Evolutionary conservation across 129 eudicot genomes (phyloP), one percentile per base, ranked within the genome.

Genomic region (Flaveria brownii): DNA sequence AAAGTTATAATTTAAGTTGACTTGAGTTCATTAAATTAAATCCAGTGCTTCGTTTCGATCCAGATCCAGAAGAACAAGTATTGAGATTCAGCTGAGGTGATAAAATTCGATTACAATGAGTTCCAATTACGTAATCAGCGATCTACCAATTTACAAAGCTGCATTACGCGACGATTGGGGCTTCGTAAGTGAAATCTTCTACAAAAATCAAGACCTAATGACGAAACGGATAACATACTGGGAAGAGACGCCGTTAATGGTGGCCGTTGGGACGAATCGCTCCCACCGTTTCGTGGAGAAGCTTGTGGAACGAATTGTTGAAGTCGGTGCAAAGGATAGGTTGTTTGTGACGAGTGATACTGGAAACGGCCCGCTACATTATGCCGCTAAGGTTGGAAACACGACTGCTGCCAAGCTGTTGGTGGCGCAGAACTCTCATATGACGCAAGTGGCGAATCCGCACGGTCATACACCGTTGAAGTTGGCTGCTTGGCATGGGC

Each of bases 131-230:
- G 56, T 73, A 42, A 60, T 43, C 43, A 18, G 2, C 41, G 6
- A 45, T 39, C 69, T 73, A 4, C 41, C 68, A 0, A 73, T 73
- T 23, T 18, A 57, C 42, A 45, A 20, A 13, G 78, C 70, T 13
- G 78, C 78, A 3, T 41, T 73, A 42, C 14, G 1, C 17, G 54
- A 73, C 20, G 54, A 73, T 41, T 73, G 78, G 78, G 78, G 59
- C 2, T 42, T 41, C 56, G 70, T 59, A 57, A 41, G 23, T 6
- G 25, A 14, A 73, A 13, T 20, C 16, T 73, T 73, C 57, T 56
- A 73, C 9, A 4, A 42, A 42, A 23, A 73, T 18, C 69, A 70
- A 1, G 56, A 42, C 8, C 67, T 59, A 15, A 73, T 73, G 78
- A 73, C 78, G 2, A 60, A 23, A 42, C 57, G 13, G 15, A 73